Evolutionary conservation across 1,284 basidiomycete genomes (phyloP), one percentile per base, ranked within the genome.

Genomic region (Cutaneotrichosporon sp.): DNA sequence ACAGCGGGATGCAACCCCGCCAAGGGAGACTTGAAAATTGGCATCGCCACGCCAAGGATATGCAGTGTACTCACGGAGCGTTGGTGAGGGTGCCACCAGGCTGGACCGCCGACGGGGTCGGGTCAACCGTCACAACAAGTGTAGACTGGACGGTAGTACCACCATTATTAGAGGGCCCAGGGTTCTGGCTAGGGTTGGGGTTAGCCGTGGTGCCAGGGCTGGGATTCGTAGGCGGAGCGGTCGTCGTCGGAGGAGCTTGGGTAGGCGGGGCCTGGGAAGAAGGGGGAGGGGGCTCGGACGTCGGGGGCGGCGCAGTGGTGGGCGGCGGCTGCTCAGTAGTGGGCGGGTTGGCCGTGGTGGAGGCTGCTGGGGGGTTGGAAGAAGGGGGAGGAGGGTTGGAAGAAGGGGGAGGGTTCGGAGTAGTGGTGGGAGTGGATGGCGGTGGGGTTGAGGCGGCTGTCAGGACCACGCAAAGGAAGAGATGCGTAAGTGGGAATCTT

Each of bases 181-280:
- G 22, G 30, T 30, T 42, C 8, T 50, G 46, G 57, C 7, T 55
- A 11, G 36, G 31, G 31, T 53, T 13, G 31, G 32, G 60, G 50
- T 47, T 53, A 38, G 46, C 42, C 4, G 38, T 31, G 18, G 50
- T 49, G 22, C 30, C 21, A 14, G 62, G 40, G 56, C 46, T 34
- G 50, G 50, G 58, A 16, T 22, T 56, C 18, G 40, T 40, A 5
- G 51, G 26, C 38, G 49, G 31, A 10, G 57, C 40, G 32, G 49
- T 47, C 36, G 49, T 47, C 13, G 47, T 61, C n/a, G 60, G 38
- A 16, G 64, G 60, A 18, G 56, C 4, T 11, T 51, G 22, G 2
- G 49, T 8, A 9, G n/a, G 55, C 13, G 60, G 64, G 56, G 40
- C 30, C 5, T 46, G 9, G 2, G 52, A 38, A 9, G 58, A 57